phyloP scores from a whole-genome alignment of 2,329 filamentous ascomycete genomes.

The Fusarium sp. region DNA sequence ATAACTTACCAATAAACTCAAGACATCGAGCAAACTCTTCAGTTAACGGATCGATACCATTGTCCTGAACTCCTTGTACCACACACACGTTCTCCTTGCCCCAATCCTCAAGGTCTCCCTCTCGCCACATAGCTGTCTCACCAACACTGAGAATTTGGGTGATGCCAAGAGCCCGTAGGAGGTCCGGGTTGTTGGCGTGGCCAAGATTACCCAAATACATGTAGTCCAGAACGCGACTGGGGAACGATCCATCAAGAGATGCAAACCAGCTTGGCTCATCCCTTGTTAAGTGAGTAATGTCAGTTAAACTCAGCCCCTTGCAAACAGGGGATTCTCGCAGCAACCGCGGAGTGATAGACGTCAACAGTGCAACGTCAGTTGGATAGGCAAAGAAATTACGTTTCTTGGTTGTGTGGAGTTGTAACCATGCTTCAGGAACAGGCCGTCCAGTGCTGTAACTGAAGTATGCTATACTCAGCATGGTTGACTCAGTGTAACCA shows the following conservation, averaged over 20 bases:
- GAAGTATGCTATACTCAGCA: conserved; percentile 91
- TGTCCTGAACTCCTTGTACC: conserved; percentile 92
- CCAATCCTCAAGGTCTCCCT: conserved; percentile 80
- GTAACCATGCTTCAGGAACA: conserved; percentile 88
- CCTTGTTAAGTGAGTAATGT: conserved; percentile 68
- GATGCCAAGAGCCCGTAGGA: conserved; percentile 86
- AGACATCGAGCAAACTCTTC: conserved; percentile 89
- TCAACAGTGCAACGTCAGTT: conserved; percentile 88
- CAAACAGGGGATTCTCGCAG: conserved; percentile 77
- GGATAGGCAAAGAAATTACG: conserved; percentile 98
- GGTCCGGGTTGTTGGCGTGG: conserved; percentile 93
- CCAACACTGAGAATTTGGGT: conserved; percentile 91
- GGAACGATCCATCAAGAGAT: conserved; percentile 89
- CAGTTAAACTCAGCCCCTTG: conserved; percentile 64
- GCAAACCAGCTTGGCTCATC: conserved; percentile 85
- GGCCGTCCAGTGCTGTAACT: conserved; percentile 90
- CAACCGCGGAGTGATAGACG: conserved; percentile 81
- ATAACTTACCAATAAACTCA: conserved; percentile 88
- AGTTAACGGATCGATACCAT: conserved; percentile 93
- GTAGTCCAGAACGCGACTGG: conserved; percentile 89
- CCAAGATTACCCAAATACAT: conserved; percentile 96
- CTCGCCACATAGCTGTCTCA: conserved; percentile 86
- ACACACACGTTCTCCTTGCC: conserved; percentile 83
- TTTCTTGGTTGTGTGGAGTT: conserved; percentile 82
- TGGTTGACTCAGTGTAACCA: conserved; percentile 94